Conservation (phyloP, 1,139 yeast genomes). For the Suhomyces kunorum region DNA sequence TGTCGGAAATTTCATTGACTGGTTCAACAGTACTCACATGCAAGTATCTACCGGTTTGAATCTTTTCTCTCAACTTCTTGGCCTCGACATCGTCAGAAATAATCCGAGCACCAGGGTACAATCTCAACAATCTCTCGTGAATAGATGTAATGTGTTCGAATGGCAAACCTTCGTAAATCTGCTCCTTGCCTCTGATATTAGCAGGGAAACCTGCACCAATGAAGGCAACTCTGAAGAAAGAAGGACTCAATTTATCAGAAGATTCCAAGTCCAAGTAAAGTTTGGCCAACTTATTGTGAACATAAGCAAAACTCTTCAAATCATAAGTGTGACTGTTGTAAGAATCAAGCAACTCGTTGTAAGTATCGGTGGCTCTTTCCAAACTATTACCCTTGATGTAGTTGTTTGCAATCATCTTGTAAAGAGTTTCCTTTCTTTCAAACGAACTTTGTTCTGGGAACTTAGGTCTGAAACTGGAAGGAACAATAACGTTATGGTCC, state of each 20-base stretch:
- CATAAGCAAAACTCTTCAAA: constrained; percentile 72
- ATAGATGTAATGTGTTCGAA: constrained; percentile 86
- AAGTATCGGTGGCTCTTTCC: constrained; percentile 39
- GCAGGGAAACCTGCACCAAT: constrained; percentile 86
- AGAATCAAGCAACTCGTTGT: constrained; percentile 74
- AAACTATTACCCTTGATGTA: constrained; percentile 63
- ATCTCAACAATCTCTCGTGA: constrained; percentile 70
- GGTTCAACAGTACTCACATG: constrained; percentile 78
- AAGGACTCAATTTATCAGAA: constrained; percentile 72
- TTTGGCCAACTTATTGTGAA: constrained; percentile 67
- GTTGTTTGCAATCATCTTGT: constrained; percentile 69
- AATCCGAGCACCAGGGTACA: constrained; percentile 83
- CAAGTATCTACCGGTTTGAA: constrained; percentile 71
- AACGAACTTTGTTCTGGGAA: constrained; percentile 80
- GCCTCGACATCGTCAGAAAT: constrained; percentile 69
- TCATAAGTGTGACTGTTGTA: constrained; percentile 76
- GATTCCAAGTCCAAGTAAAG: constrained; percentile 69
- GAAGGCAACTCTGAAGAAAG: constrained; percentile 77
- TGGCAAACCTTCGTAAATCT: constrained; percentile 83
- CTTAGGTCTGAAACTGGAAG: constrained; percentile 63
- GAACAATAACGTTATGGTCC: constrained; percentile 61
- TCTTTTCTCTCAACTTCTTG: constrained; percentile 44
- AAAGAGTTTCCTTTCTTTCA: constrained; percentile 75
- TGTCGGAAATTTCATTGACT: constrained; percentile 52
- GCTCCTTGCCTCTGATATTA: constrained; percentile 72